Base-by-base conservation (phyloP, 2,329 filamentous ascomycete species). In the Stemphylium beticola region DNA sequence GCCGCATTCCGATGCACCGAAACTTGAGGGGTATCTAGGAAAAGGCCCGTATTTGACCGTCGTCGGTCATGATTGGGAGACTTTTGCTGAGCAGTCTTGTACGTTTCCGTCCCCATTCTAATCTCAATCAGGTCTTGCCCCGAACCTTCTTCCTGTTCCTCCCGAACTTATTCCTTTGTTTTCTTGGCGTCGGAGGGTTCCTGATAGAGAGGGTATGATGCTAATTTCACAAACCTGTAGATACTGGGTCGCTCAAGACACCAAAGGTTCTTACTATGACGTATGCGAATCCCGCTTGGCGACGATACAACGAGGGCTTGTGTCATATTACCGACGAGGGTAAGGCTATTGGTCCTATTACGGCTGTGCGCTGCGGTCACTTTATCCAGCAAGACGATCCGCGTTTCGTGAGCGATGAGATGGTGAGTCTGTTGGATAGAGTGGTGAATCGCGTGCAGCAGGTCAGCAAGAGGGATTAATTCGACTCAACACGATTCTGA, bases 361-460 rank as follows among this genome's bases (percentile, higher is more conserved):
- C 81, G 37, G 82, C 82, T 0, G 71, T 75, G 7, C 74, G 76
- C 0, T 82, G 81, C 31, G 82, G 82, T 0, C 82, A 85, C 66
- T 85, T 85, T 52, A 78, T 86, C 20, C 84, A 86, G 59, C 74
- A 71, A 32, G 83, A 85, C 55, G 78, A 81, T 24, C 83, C 84
- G 3, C 70, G 53, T 1, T 75, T 74, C 51, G 72, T 74, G 18
- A 65, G 64, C 33, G 67, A 69, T 47, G 71, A 75, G 56, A 36
- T 76, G 51, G 63, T 63, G 12, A 64, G 57, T 45, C 53, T 76
- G 51, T 48, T 76, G 49, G 73, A 76, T 57, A 56, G 73, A 9
- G 67, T 74, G 3, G 70, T 73, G 20, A 74, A 74, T 53, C 61
- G 71, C 11, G 69, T 68, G 14, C 68, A 74, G 58, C 72, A 74